Percentiles rank a stretch among this genome's conserved stretches.
phyloP scores from a whole-genome alignment of 805 yeast species.

The Candida krabiensis region DNA sequence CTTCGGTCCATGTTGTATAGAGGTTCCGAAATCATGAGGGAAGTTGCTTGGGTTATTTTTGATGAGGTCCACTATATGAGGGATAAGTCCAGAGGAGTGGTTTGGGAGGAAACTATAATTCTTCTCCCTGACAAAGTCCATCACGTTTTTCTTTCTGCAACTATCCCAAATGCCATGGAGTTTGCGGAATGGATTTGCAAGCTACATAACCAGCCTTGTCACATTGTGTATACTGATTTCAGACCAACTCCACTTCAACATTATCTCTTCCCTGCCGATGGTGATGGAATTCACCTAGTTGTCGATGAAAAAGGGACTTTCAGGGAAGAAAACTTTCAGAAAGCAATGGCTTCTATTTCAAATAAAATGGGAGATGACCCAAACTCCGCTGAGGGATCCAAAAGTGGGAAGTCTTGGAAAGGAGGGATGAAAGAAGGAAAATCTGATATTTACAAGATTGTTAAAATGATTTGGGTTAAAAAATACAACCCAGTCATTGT shows the following conservation, averaged over 20 bases:
- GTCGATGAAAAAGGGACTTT: slow-evolving; percentile 96
- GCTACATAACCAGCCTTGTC: slow-evolving; percentile 95
- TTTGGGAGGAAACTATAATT: slow-evolving; percentile 98
- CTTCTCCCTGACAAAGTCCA: slow-evolving; percentile 94
- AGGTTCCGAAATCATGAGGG: slow-evolving; percentile 98
- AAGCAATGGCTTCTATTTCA: slow-evolving; percentile 93
- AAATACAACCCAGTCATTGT: slow-evolving; percentile 98
- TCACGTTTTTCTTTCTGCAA: slow-evolving; percentile 90
- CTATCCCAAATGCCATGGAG: slow-evolving; percentile 97
- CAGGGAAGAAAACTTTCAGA: slow-evolving; percentile 96
- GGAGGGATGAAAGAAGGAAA: slow-evolving; percentile 69
- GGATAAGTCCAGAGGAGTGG: slow-evolving; percentile 97
- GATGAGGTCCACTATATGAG: slow-evolving; percentile 99
- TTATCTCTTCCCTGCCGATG: slow-evolving; percentile 96
- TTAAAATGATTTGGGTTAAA: slow-evolving; percentile 96
- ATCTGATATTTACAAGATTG: slow-evolving; percentile 93
- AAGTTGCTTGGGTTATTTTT: slow-evolving; percentile 97
- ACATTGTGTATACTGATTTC: slow-evolving; percentile 97
- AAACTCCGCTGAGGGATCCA: slow-evolving; percentile 52
- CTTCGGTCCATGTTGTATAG: slow-evolving; percentile 93
- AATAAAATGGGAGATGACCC: slow-evolving; percentile 86
- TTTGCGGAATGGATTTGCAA: slow-evolving; percentile 98
- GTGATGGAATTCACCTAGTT: slow-evolving; percentile 95
- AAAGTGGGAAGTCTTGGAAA: slow-evolving; percentile 70
- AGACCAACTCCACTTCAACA: slow-evolving; percentile 99